These are phyloP conservation scores for Geotrichum histeridarum DNA, from an alignment of 1,139 yeast species.

Conservation along the genomic window DNA sequence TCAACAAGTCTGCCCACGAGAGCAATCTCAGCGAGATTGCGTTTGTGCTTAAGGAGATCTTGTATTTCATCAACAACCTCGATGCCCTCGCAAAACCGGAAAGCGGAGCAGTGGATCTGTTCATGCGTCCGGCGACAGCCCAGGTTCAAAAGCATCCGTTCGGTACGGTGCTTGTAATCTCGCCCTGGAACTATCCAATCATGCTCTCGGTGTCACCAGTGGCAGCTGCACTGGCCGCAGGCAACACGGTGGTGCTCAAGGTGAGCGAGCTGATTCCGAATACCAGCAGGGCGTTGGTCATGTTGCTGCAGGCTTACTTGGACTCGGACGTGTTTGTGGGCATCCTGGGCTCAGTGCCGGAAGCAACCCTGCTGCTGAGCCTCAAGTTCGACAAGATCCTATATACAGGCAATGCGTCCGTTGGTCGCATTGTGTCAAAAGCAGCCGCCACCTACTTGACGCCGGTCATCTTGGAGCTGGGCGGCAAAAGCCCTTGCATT, in stretches of 20 bases:
- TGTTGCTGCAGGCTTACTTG: slow-evolving; percentile 51
- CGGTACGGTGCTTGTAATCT: slow-evolving; percentile 69
- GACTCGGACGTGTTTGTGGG: slow-evolving; percentile 52
- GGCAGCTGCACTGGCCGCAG: slow-evolving; percentile 80
- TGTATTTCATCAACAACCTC: slow-evolving; percentile 55
- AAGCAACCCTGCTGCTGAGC: slow-evolving; percentile 60
- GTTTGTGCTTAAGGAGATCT: slow-evolving; percentile 51
- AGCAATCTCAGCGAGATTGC: slow-evolving; percentile 55
- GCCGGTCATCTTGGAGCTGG: slow-evolving; percentile 77
- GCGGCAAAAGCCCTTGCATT: slow-evolving; percentile 85
- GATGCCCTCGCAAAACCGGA: slow-evolving; percentile 60
- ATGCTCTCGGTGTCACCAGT: slow-evolving; percentile 60
- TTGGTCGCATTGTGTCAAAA: slow-evolving; percentile 71
- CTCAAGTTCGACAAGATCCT: slow-evolving; percentile 76
- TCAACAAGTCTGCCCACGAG: slow-evolving; percentile 60
- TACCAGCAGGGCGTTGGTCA: slow-evolving; percentile 52
- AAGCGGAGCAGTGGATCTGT: slow-evolving; percentile 9
- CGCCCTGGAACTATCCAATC: slow-evolving; percentile 88
- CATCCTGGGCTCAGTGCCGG: slow-evolving; percentile 70
- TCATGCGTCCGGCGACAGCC: slow-evolving; percentile 45
- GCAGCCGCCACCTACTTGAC: slow-evolving; percentile 83
- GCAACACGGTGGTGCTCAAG: slow-evolving; percentile 76
- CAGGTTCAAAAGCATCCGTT: slow-evolving; percentile 61
- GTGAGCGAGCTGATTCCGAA: slow-evolving; percentile 73
- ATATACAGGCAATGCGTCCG: slow-evolving; percentile 75